Base-by-base conservation (phyloP, 2,329 filamentous ascomycete species). In the Apiospora hydei region DNA sequence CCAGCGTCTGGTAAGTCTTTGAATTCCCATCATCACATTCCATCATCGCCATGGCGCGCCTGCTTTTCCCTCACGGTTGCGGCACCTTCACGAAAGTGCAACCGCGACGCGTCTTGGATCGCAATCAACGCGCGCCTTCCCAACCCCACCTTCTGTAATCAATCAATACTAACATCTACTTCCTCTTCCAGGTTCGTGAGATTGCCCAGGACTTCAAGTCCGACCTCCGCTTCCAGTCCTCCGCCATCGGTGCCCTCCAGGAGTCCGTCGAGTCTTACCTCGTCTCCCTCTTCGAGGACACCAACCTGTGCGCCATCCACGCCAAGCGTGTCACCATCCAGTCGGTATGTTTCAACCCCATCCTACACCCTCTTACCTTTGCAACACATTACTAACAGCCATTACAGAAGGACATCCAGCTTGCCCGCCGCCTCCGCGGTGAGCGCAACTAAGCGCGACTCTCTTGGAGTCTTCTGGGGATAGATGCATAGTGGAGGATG, bases 271-370 rank as follows among this genome's bases (percentile, higher is more conserved):
- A 99, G 89, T 97, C 96, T 2, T 98, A 98, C 88, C 93, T 99
- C 81, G 95, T 98, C 85, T 97, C 95, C 64, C 92, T 98, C 77
- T 98, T 98, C 80, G 95, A 98, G 86, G 96, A 98, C 84, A 98
- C 96, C 87, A 98, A 98, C 89, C 88, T 98, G 70, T 98, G 96
- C 87, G 96, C 96, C 82, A 98, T 98, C 85, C 96, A 98, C 87
- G 96, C 96, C 86, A 98, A 98, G 92, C 95, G 96, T 88, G 96
- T 98, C 82, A 98, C 96, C 82, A 98, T 98, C 86, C 96, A 96
- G 86, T 92, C 92, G 77, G 83, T 86, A 80, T 78, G 84, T 83
- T 74, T 67, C 6, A 21, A 41, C 34, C 34, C 34, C 21, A 30
- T 30, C n/a, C 7, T n/a, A 4, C 70, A 41, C 66, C n/a, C 44